These are phyloP conservation scores for Candida tropicalis DNA, from an alignment of 1,139 yeast species.

Conservation along the genomic window DNA sequence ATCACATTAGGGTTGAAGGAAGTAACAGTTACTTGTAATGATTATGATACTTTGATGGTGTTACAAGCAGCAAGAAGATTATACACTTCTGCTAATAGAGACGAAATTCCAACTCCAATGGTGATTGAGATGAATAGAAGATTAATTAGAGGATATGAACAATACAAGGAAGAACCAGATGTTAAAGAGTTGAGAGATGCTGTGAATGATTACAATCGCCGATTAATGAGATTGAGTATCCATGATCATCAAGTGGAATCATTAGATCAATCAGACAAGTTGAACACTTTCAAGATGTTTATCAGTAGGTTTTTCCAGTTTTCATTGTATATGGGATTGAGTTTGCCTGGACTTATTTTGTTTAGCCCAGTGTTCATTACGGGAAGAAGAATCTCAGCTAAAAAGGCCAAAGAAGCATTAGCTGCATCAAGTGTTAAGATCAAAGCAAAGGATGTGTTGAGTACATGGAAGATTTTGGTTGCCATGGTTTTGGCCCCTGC, in stretches of 20 bases:
- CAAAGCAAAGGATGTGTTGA: conserved; percentile 48
- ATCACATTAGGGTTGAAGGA: conserved; percentile 78
- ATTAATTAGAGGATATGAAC: conserved; percentile 42
- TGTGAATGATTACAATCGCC: conserved; percentile 39
- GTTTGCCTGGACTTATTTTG: conserved; percentile 46
- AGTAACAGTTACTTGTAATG: conserved; percentile 93
- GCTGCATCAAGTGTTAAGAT: conserved; percentile 47
- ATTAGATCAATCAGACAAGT: conserved; percentile 30
- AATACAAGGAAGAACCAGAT: conserved; percentile 37
- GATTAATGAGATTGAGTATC: conserved; percentile 36
- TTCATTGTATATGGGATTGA: conserved; percentile 35
- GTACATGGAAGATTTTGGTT: conserved; percentile 51
- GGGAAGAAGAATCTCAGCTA: conserved; percentile 35
- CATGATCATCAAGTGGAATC: conserved; percentile 50
- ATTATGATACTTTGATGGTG: conserved; percentile 91
- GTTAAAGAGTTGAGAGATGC: conserved; percentile 35
- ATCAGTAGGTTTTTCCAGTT: conserved; percentile 33
- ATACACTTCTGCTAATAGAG: conserved; percentile 38
- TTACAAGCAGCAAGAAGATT: conserved; percentile 78
- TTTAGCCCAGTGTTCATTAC: conserved; percentile 49
- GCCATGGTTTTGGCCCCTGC: conserved; percentile 48
- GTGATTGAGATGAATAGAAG: conserved; percentile 51
- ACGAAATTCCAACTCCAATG: conserved; percentile 42
- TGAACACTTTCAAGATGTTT: conserved; percentile 30
- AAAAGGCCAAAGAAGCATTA: conserved; percentile 44